These are phyloP conservation scores for Zostera marina DNA, from an alignment of 116 monocot genomes.

Conservation along the genomic window DNA sequence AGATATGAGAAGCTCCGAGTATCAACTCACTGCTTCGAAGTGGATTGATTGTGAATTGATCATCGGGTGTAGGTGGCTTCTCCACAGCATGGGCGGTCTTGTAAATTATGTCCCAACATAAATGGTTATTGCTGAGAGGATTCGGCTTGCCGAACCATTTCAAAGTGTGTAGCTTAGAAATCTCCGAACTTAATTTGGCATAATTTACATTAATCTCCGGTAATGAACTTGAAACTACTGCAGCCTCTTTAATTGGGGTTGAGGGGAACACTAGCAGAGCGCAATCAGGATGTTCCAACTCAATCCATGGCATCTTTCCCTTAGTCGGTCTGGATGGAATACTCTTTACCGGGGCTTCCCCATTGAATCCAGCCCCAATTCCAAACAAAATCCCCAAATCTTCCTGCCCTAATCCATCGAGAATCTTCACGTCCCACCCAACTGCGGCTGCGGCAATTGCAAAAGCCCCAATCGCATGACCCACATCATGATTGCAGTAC, in stretches of 20 bases:
- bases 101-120: slow-evolving; percentile 89
- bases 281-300: slow-evolving; percentile 83
- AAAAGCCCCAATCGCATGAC: slow-evolving; percentile 77
- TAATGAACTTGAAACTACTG: too few relatives aligned
- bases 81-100: slow-evolving; percentile 61
- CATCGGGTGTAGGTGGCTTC: slow-evolving; percentile 32
- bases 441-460: slow-evolving; percentile 56
- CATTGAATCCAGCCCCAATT: slow-evolving; percentile 14
- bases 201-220: slow-evolving; percentile 21
- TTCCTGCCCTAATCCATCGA: slow-evolving; percentile 52
- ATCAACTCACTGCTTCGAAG: slow-evolving; percentile 32
- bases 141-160: slow-evolving; percentile 68
- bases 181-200: slow-evolving; percentile 13
- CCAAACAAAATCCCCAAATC: slow-evolving; percentile 58
- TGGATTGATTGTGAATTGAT: slow-evolving; percentile 32
- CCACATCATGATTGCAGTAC: slow-evolving; percentile 97
- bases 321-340: slow-evolving; percentile 33
- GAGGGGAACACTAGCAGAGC: slow-evolving; percentile 55
- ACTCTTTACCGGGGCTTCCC: slow-evolving; percentile 9
- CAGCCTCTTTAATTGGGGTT: neutral
- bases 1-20: slow-evolving; percentile 25
- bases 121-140: slow-evolving; percentile 80
- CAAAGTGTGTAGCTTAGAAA: slow-evolving; percentile 14
- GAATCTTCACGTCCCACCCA: slow-evolving; percentile 75
- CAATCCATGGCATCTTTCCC: slow-evolving; percentile 56